Conservation (phyloP, 768 basidiomycete species). For the Auricularia sp. region DNA sequence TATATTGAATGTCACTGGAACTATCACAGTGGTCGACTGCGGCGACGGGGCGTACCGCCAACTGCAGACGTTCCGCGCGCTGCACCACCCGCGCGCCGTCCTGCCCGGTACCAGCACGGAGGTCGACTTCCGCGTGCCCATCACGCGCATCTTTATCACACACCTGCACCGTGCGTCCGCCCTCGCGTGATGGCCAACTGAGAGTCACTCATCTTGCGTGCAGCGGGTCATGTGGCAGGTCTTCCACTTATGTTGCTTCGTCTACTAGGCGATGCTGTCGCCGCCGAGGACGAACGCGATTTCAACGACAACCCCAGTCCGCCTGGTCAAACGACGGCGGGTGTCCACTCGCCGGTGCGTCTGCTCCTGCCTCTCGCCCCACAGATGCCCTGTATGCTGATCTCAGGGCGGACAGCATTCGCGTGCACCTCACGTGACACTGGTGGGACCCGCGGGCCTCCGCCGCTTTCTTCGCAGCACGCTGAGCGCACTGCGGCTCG, state of each 20-base stretch:
- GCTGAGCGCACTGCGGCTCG: neutral
- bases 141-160: neutral
- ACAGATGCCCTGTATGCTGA: too few relatives aligned
- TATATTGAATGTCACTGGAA: neutral
- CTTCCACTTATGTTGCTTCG: neutral
- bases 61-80: neutral
- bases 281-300: neutral
- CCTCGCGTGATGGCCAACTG: neutral
- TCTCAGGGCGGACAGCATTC: too few relatives aligned
- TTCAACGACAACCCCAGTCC: neutral
- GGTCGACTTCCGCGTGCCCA: neutral
- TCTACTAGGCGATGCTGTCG: neutral
- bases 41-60: neutral
- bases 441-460: neutral
- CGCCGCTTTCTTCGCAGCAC: neutral
- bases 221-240: neutral
- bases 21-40: neutral
- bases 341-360: too few relatives aligned
- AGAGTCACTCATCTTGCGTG: neutral
- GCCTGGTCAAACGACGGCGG: too few relatives aligned
- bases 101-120: neutral
- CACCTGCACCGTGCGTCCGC: neutral
- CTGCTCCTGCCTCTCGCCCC: too few relatives aligned
- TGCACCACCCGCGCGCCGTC: neutral
- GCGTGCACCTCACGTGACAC: neutral